These are phyloP conservation scores for Trichoderma endophyticum DNA, from an alignment of 2,329 filamentous ascomycete genomes.

Conservation along the genomic window DNA sequence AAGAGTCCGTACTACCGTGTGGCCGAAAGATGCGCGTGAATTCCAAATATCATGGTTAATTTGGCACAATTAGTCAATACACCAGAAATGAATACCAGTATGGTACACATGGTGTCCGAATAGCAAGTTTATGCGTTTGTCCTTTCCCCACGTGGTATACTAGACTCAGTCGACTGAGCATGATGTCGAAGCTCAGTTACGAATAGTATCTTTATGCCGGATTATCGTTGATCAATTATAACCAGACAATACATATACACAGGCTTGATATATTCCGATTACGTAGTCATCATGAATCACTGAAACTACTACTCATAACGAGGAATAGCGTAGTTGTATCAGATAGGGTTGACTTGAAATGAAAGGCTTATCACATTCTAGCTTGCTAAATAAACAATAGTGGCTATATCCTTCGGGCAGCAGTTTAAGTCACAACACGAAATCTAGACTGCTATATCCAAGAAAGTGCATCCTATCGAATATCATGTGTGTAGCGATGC, in stretches of 20 bases:
- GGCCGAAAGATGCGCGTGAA: not conserved
- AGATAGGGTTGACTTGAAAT: not conserved
- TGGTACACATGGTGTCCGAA: not conserved
- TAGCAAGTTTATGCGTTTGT: not conserved
- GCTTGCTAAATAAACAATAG: not conserved
- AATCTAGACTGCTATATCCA: not conserved
- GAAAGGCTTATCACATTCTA: not conserved
- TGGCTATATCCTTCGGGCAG: not conserved
- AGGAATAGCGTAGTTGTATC: not conserved
- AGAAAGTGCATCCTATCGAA: not conserved
- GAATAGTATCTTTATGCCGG: not conserved
- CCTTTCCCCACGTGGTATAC: not conserved
- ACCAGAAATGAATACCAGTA: not conserved
- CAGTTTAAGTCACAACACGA: not conserved
- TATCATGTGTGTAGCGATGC: not conserved
- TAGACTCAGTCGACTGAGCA: not conserved
- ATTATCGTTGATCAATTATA: not conserved
- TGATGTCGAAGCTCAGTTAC: not conserved
- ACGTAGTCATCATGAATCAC: not conserved
- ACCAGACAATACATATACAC: not conserved
- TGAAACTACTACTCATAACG: not conserved
- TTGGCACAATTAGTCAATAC: not conserved
- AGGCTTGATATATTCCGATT: not conserved
- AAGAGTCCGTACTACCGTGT: not conserved
- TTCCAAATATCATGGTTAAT: not conserved